phyloP scores from a whole-genome alignment of 176 grass and related monocot species.

The Phoenix roebelenii region DNA sequence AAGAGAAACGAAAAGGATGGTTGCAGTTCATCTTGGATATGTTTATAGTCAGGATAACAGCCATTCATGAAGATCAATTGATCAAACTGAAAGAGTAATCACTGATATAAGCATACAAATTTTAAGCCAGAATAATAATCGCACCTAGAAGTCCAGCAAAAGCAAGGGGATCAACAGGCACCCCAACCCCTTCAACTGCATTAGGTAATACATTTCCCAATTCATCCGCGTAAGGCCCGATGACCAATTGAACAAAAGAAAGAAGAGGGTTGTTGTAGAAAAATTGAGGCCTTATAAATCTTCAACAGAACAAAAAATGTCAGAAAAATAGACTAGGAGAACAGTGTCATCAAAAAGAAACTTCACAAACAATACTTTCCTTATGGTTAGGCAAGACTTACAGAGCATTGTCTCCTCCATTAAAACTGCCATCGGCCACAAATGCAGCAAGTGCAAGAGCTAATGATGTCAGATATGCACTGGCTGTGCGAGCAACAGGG shows the following conservation, averaged over 20 bases:
- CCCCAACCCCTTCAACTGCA: conserved; percentile 90
- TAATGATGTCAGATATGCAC: conserved; percentile 75
- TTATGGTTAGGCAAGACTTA: conserved; percentile 23
- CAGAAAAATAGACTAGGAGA: neutral
- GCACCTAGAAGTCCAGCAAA: conserved; percentile 84
- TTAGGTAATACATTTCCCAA: conserved; percentile 97
- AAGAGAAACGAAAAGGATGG: no score
- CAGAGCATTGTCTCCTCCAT: conserved; percentile 90
- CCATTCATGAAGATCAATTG: no score
- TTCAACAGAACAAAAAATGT: conserved; percentile 5
- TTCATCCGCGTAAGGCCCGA: conserved; percentile 92
- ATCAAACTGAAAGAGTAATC: no score
- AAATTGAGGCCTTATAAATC: conserved; percentile 82
- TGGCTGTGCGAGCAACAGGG: conserved; percentile 67
- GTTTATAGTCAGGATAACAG: no score
- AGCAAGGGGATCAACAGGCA: conserved; percentile 90
- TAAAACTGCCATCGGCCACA: conserved; percentile 85
- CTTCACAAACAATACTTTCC: neutral
- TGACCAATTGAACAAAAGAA: conserved; percentile 85
- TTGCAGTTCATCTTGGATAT: no score
- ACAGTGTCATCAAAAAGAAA: no score
- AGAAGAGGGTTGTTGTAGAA: conserved; percentile 99
- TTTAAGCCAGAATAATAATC: neutral
- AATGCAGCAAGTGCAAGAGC: conserved; percentile 65
- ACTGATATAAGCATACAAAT: neutral